phyloP scores from a whole-genome alignment of 768 basidiomycete species.

The Trametes punicea region DNA sequence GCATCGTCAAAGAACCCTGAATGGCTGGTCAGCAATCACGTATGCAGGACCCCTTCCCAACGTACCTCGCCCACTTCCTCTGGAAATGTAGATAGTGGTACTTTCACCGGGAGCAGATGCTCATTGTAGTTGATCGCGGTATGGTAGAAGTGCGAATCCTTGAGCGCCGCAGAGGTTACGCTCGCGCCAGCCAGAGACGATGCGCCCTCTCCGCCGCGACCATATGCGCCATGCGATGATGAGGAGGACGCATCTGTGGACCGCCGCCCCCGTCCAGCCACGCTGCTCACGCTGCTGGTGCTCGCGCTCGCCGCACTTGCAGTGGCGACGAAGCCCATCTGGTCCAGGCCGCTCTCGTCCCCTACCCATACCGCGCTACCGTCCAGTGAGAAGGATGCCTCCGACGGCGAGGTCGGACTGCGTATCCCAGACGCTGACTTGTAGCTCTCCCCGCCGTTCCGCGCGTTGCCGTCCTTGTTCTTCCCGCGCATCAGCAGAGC shows the following conservation, averaged over 20 bases:
- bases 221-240: slow-evolving; percentile 51
- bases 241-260: slow-evolving; percentile 75
- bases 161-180: slow-evolving; percentile 34
- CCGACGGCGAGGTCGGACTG: slow-evolving; percentile 56
- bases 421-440: slow-evolving; percentile 30
- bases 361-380: slow-evolving; percentile 85
- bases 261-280: slow-evolving; percentile 41
- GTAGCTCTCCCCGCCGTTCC: slow-evolving; percentile 33
- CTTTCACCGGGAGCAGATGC: slow-evolving; percentile 82
- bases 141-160: slow-evolving; percentile 95
- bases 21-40: slow-evolving; percentile 14
- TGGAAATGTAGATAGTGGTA: slow-evolving; percentile 85
- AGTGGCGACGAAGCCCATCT: slow-evolving; percentile 27
- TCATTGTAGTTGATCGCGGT: slow-evolving; percentile 82
- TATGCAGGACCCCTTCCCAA: slow-evolving; percentile 22
- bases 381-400: slow-evolving; percentile 72
- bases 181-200: slow-evolving; percentile 20
- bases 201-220: slow-evolving; percentile 19
- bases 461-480: slow-evolving; percentile 7
- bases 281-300: slow-evolving; percentile 31
- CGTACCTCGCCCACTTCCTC: slow-evolving; percentile 95
- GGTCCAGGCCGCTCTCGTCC: slow-evolving; percentile 60
- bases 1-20: slow-evolving; percentile 89
- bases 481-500: slow-evolving; percentile 46
- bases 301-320: slow-evolving; percentile 17